Base-by-base conservation (phyloP, 1,284 basidiomycete species). In the Heterobasidion parviporum region DNA sequence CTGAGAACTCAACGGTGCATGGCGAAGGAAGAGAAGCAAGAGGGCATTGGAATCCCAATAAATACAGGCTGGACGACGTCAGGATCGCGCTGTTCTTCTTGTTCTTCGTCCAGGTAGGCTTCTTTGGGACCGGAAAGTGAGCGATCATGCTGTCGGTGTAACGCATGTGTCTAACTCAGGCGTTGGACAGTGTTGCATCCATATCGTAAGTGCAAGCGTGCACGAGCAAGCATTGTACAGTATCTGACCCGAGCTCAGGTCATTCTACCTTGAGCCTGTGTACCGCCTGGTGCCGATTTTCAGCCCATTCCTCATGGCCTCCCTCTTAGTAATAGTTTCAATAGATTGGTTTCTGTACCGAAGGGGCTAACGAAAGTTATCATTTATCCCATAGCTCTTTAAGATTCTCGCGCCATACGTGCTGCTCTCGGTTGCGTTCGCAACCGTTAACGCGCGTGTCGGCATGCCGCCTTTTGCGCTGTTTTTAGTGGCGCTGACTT, bases 191-290 rank as follows among this genome's bases (percentile, higher is more conserved):
- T 64, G 86, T 93, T 50, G 90, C 90, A n/a, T 92, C 89, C 2
- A 89, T 93, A 64, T 89, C 90, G 80, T 90, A 61, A 67, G 86
- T 74, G 20, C 15, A 36, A 2, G 8, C 15, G n/a, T 15, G 20
- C 9, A 26, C 12, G 18, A 51, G 32, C 1, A 44, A 15, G 8
- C 8, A 41, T 36, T 4, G 51, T 6, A 36, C 55, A 65, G 33
- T 64, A 53, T 54, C 9, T 49, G 41, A 32, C 6, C 12, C 20
- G 2, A 14, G 44, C 32, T 44, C 59, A 88, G 87, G 38, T 90
- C 89, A 3, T 95, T 95, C 71, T 95, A 94, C 68, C 77, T 94
- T 10, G 91, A 89, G 49, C 92, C 92, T 0, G 92, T 95, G 8
- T 95, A 93, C 65, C 85, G 93, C 4, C 76, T 95, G 12, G 87